phyloP scores from a whole-genome alignment of 192 early-diverging fungal genomes.

The Coemansia sp. region DNA sequence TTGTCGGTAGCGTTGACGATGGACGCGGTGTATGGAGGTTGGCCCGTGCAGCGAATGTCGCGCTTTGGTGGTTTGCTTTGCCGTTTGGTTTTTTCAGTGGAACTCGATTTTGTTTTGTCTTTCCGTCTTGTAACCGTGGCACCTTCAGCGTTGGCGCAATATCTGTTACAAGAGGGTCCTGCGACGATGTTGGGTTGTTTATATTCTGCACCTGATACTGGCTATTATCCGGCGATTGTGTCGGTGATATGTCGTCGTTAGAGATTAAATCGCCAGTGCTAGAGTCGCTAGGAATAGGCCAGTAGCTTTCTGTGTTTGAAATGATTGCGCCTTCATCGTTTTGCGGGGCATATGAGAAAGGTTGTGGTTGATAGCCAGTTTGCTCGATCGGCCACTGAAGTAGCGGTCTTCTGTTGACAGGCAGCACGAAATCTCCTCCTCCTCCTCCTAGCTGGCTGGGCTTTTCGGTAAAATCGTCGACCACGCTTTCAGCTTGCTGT shows the following conservation, averaged over 20 bases:
- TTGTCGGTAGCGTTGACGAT: background rate
- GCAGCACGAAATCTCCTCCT: background rate
- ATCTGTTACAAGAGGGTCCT: background rate
- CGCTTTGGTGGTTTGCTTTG: background rate
- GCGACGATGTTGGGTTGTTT: background rate
- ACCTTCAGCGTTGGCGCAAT: background rate
- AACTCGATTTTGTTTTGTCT: background rate
- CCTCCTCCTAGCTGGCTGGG: background rate
- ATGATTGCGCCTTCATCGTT: background rate
- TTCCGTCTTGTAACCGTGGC: background rate
- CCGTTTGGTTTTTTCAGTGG: background rate
- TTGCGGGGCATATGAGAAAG: background rate
- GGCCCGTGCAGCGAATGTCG: background rate
- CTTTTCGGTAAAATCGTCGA: background rate
- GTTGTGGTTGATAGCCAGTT: background rate
- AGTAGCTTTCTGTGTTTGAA: background rate
- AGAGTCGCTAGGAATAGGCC: conserved; percentile 4
- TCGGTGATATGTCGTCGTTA: background rate
- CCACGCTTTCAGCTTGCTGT: background rate
- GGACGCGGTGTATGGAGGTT: background rate
- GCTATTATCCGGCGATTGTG: background rate
- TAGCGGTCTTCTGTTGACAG: background rate
- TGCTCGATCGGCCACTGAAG: conserved; percentile 3
- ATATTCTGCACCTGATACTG: background rate
- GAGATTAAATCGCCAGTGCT: background rate